Base-by-base conservation (phyloP, 148 eudicot genomes). In the Pharnaceum exiguum region DNA sequence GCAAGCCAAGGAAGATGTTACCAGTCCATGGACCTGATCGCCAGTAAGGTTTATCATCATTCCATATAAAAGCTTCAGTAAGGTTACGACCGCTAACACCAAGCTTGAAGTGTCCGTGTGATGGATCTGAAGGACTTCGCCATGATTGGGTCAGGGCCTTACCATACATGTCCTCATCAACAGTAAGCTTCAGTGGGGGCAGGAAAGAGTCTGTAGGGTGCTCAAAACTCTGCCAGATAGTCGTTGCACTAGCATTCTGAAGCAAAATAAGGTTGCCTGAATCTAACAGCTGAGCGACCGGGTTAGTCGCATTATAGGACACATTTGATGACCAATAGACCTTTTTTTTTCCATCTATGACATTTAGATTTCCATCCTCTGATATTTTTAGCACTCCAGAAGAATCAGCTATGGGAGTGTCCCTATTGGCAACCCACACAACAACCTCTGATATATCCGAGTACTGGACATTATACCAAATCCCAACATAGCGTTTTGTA, bases 391-490 rank as follows among this genome's bases (percentile, higher is more conserved):
- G 24, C 27, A 27, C 43, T 5, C 81, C 82, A 28, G 66, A 42
- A 48, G 62, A 56, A 46, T 59, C 72, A 45, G 18, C 33, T 2
- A 80, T 47, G 4, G 85, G 85, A 4, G 27, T 47, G 13, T 66
- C 68, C 27, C 82, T 62, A 45, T 81, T 81, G n/a, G 82, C 80
- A 0, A 81, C 82, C 82, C 86, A 81, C 0, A 75, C 46, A 2
- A 75, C 46, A 2, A 77, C 69, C 25, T 61, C 48, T 43, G 27
- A 13, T 36, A 11, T 10, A 36, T 33, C 29, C 26, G 60, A 27
- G 10, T 28, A 1, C 27, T 4, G 56, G 1, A 24, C 32, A 19
- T 68, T 61, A 28, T 58, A 68, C 75, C 79, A 74, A 5, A 77
- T 63, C 16, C 86, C 86, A 2, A 72, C 48, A 33, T 75, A 81